Evolutionary conservation across 2,329 filamentous ascomycete genomes (phyloP).

Genomic region (Dothiorella sarmentorum): DNA sequence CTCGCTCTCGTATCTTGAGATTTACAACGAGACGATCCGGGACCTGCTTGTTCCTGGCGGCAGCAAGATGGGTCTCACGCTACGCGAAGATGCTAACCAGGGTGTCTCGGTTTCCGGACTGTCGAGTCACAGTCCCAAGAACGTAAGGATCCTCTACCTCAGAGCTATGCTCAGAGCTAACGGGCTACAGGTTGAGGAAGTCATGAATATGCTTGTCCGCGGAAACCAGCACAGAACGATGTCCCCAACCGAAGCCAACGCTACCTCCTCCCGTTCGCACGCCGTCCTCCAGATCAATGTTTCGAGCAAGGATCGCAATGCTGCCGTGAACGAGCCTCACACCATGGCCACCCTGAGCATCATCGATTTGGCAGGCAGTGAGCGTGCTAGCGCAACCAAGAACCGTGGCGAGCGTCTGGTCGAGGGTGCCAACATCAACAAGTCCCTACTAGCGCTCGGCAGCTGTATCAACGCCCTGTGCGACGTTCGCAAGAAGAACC

Average conservation of each 20-base stretch:
- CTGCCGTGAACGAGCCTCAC: constrained; percentile 86
- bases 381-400: constrained; percentile 93
- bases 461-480: constrained; percentile 98
- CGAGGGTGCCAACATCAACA: constrained; percentile 99
- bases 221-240: constrained; percentile 95
- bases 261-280: constrained; percentile 94
- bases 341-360: constrained; percentile 98
- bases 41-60: constrained; percentile 85
- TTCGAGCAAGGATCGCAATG: constrained; percentile 89
- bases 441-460: constrained; percentile 87
- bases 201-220: constrained; percentile 98
- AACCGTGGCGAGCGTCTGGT: constrained; percentile 87
- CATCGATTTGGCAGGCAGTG: constrained; percentile 93
- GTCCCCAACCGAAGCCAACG: constrained; percentile 94
- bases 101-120: constrained; percentile 86
- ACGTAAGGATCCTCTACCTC: constrained; percentile 53
- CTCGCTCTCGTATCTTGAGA: constrained; percentile 91
- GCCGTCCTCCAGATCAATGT: constrained; percentile 97
- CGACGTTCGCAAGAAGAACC: constrained; percentile 84
- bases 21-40: constrained; percentile 98
- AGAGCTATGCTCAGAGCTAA: constrained; percentile 24
- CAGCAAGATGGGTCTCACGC: constrained; percentile 79
- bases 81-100: constrained; percentile 92
- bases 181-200: constrained; percentile 60
- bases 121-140: constrained; percentile 84